These are phyloP conservation scores for Wallacemonas sp. DNA, from an alignment of 208 protist genomes.

Conservation along the genomic window DNA sequence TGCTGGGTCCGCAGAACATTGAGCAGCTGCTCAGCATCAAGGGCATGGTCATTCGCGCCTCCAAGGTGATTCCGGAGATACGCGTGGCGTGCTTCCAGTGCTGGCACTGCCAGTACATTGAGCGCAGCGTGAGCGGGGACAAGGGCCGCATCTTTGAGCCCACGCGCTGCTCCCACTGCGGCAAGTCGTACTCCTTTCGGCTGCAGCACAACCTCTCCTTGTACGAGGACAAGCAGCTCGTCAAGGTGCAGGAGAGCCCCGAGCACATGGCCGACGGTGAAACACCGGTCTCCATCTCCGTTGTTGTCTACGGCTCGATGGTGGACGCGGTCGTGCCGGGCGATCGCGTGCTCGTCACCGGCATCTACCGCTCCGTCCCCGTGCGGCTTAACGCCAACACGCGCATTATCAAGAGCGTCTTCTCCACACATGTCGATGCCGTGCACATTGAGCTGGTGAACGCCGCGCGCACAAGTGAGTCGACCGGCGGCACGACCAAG, in stretches of 20 bases:
- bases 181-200: slow-evolving; percentile 80
- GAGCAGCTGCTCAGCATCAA: slow-evolving; percentile 87
- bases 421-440: slow-evolving; percentile 97
- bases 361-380: slow-evolving; percentile 96
- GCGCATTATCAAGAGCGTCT: slow-evolving; percentile 94
- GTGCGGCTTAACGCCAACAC: slow-evolving; percentile 94
- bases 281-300: slow-evolving; percentile 97
- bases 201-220: slow-evolving; percentile 96
- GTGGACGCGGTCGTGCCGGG: slow-evolving; percentile 97
- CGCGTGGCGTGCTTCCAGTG: slow-evolving; percentile 96
- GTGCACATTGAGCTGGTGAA: slow-evolving; percentile 95
- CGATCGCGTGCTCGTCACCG: slow-evolving; percentile 98
- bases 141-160: slow-evolving; percentile 97
- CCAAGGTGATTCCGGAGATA: slow-evolving; percentile 92
- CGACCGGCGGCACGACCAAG: neutral
- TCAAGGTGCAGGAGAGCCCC: slow-evolving; percentile 98
- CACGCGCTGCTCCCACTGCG: slow-evolving; percentile 92
- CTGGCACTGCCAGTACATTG: slow-evolving; percentile 88
- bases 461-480: slow-evolving; percentile 24
- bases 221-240: slow-evolving; percentile 97
- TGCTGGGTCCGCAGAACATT: slow-evolving; percentile 71
- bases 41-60: slow-evolving; percentile 93
- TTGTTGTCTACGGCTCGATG: slow-evolving; percentile 95
- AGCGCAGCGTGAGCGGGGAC: slow-evolving; percentile 77
- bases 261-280: slow-evolving; percentile 98